Percentiles rank a stretch among this genome's conserved stretches.
These are phyloP conservation scores for Narthecium ossifragum DNA, from an alignment of 106 monocot species.

Conservation along the genomic window DNA sequence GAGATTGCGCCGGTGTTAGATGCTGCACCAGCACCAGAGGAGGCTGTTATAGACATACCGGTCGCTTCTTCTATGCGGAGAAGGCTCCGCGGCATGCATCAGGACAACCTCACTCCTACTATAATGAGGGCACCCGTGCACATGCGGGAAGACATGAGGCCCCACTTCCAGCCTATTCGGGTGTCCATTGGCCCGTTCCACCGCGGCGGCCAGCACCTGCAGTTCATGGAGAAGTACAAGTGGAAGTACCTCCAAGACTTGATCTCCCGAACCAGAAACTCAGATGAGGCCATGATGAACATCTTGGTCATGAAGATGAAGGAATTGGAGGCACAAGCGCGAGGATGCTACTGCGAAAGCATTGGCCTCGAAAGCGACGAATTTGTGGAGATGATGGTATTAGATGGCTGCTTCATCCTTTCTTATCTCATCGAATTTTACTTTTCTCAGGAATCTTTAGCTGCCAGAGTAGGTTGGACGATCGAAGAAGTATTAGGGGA, in stretches of 20 bases:
- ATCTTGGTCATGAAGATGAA: background rate
- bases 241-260: background rate
- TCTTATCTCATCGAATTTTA: background rate
- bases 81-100: too few relatives aligned
- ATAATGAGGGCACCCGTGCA: too few relatives aligned
- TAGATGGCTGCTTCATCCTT: conserved; percentile 21
- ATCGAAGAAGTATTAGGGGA: background rate
- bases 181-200: too few relatives aligned
- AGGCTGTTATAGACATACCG: too few relatives aligned
- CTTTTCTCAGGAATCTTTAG: background rate
- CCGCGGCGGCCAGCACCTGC: too few relatives aligned
- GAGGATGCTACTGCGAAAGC: background rate
- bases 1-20: too few relatives aligned
- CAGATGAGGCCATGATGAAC: background rate
- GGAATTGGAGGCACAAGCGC: background rate
- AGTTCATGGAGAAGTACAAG: background rate
- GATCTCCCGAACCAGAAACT: background rate
- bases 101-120: too few relatives aligned
- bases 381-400: conserved; percentile 9
- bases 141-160: too few relatives aligned
- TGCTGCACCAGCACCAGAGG: too few relatives aligned
- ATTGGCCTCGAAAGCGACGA: background rate
- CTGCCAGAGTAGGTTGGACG: background rate
- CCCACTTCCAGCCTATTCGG: too few relatives aligned
- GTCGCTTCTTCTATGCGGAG: too few relatives aligned